A percentile compares a stretch with the other conserved stretches of the same genome.
Evolutionary conservation across 2,329 filamentous ascomycete species (phyloP).

Genomic region (Thielaviopsis punctulata): DNA sequence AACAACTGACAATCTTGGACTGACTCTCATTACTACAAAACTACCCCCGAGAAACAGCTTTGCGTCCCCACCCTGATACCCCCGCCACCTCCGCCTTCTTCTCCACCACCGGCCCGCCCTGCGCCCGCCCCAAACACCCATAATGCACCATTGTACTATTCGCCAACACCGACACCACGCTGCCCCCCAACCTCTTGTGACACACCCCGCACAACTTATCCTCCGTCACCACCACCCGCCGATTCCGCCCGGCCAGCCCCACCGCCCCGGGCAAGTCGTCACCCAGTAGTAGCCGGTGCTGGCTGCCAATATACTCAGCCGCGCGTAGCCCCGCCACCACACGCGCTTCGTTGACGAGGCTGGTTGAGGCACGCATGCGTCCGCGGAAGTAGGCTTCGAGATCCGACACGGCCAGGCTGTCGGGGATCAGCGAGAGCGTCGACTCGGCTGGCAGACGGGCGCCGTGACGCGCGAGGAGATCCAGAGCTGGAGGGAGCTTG

Average conservation of each 20-base stretch:
- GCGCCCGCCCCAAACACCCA: conserved; percentile 42
- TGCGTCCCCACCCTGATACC: conserved; percentile 8
- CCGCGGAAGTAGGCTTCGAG: conserved; percentile 85
- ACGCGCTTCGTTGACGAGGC: conserved; percentile 60
- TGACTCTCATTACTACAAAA: background rate
- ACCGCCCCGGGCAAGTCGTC: conserved; percentile 34
- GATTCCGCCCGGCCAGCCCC: conserved; percentile 27
- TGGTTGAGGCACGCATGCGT: conserved; percentile 73
- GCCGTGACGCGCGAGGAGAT: conserved; percentile 80
- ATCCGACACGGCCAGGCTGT: conserved; percentile 57
- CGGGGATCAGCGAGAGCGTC: conserved; percentile 72
- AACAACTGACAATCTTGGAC: background rate
- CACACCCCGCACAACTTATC: conserved; percentile 84
- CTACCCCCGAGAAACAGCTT: background rate
- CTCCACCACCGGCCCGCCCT: conserved; percentile 15
- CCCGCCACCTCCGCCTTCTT: conserved; percentile 6
- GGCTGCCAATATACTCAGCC: conserved; percentile 61
- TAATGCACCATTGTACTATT: conserved; percentile 72
- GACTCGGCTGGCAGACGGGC: conserved; percentile 76
- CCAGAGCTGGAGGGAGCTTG: conserved; percentile 63
- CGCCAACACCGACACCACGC: conserved; percentile 77
- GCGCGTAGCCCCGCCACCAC: conserved; percentile 62
- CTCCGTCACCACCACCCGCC: conserved; percentile 66
- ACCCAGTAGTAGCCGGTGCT: conserved; percentile 57
- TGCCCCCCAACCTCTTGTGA: conserved; percentile 80